Conservation (phyloP, 2,329 filamentous ascomycete genomes). For the Kalmusia sp. region DNA sequence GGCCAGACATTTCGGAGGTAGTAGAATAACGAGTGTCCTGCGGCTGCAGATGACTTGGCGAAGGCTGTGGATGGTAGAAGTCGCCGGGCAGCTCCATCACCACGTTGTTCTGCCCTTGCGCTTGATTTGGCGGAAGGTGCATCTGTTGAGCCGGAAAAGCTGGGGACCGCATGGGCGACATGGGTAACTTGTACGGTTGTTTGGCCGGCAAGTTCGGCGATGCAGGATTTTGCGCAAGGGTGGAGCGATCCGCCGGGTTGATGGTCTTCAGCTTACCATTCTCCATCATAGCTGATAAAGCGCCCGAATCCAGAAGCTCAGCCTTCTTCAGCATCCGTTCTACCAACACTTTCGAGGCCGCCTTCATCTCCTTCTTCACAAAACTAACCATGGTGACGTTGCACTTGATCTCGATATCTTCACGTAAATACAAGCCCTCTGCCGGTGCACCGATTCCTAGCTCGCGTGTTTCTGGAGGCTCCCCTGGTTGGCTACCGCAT, state of each 20-base stretch:
- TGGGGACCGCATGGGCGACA: conserved; percentile 33
- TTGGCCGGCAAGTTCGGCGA: conserved; percentile 31
- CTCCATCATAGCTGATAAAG: conserved; percentile 72
- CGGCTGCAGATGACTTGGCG: conserved; percentile 35
- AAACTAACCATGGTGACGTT: conserved; percentile 70
- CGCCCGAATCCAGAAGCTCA: conserved; percentile 70
- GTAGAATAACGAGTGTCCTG: conserved; percentile 31
- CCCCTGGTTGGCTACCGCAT: conserved; percentile 72
- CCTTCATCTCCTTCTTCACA: conserved; percentile 71
- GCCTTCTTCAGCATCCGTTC: conserved; percentile 74
- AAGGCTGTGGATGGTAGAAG: conserved; percentile 45
- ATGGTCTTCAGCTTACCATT: conserved; percentile 68
- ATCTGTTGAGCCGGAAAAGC: conserved; percentile 23
- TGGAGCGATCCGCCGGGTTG: conserved; percentile 53
- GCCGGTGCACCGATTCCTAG: conserved; percentile 69
- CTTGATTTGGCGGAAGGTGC: conserved; percentile 26
- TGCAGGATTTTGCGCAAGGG: conserved; percentile 8
- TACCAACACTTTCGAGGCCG: conserved; percentile 72
- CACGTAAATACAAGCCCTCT: conserved; percentile 71
- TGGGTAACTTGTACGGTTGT: conserved; percentile 35
- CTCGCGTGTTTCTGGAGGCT: conserved; percentile 67
- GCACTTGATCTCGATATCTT: conserved; percentile 75
- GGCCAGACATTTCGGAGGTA: conserved; percentile 26
- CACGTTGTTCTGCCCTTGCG: conserved; percentile 34
- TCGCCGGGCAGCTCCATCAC: conserved; percentile 54